Base-by-base conservation (phyloP, 495 filamentous ascomycete species). In the Aspergillus nidulans region DNA sequence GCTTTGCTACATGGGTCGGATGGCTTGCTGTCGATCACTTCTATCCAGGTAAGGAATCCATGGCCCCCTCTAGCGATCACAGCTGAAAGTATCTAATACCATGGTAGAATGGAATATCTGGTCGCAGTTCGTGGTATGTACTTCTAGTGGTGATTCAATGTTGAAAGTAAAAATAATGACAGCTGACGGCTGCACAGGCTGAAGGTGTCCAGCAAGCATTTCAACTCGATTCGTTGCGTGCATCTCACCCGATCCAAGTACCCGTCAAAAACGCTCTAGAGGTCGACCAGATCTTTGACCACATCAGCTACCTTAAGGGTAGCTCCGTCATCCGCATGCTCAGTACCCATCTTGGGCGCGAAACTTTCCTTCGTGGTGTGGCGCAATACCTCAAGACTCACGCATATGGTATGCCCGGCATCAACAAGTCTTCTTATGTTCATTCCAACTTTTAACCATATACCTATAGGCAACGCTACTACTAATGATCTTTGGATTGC, bases 1-100 rank as follows among this genome's bases (percentile, higher is more conserved):
- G 92, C 2, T 98, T 98, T 69, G 94, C 94, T 20, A 98, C 94
- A 4, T 97, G 92, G 94, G 90, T 96, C 46, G 92, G 92, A 46
- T 98, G 92, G 92, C 80, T 91, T 47, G 92, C 92, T 15, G 85
- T 90, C 20, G 89, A 96, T 69, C 83, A 94, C 67, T 85, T 97
- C 56, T 87, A 96, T 72, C 92, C 91, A 6, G 79, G 82, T 84
- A 67, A 61, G 74, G 18, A 1, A 18, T 40, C 21, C 41, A 12
- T 21, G 19, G 25, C 21, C 18, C 12, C 4, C 21, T 8, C 38
- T 50, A 32, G 0, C 10, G 49, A 23, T 36, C n/a, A n/a, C n/a
- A n/a, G 21, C n/a, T 41, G 20, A 39, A 13, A 21, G 24, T 19
- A 15, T 34, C 49, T 65, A 56, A 63, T 19, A 42, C 38, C 15